Percentiles rank a stretch among this genome's conserved stretches.
Conservation (phyloP, 2,329 filamentous ascomycete species). For the Sphaceloma murrayae region DNA sequence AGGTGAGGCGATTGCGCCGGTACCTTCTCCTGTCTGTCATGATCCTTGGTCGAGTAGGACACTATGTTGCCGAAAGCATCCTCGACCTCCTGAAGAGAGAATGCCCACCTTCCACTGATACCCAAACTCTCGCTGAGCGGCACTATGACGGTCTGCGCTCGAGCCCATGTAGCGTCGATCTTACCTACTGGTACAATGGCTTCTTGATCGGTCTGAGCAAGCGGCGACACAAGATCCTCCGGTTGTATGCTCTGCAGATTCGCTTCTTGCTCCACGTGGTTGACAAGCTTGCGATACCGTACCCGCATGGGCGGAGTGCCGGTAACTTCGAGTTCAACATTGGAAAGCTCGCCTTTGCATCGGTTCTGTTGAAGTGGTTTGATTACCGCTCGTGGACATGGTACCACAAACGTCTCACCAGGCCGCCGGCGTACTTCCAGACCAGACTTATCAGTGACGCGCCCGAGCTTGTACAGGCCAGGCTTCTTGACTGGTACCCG, state of each 20-base stretch:
- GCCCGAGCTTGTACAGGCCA: conserved; percentile 75
- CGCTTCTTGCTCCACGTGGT: conserved; percentile 71
- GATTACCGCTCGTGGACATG: conserved; percentile 72
- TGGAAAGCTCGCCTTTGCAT: conserved; percentile 80
- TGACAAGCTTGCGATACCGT: conserved; percentile 81
- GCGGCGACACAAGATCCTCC: conserved; percentile 70
- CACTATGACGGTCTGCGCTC: conserved; percentile 63
- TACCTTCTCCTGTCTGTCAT: conserved; percentile 44
- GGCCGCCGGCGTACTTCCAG: conserved; percentile 57
- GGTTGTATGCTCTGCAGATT: conserved; percentile 92
- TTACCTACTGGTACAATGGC: conserved; percentile 49
- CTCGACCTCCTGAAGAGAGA: conserved; percentile 82
- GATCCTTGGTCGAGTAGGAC: conserved; percentile 61
- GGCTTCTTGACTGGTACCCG: conserved; percentile 72
- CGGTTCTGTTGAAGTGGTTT: conserved; percentile 56
- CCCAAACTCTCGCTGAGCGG: conserved; percentile 84
- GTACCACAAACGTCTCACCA: conserved; percentile 76
- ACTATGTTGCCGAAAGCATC: conserved; percentile 84
- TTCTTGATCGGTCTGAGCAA: conserved; percentile 52
- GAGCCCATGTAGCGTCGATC: conserved; percentile 72
- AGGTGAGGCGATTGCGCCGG: conserved; percentile 44
- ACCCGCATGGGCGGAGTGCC: conserved; percentile 88
- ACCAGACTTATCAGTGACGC: conserved; percentile 86
- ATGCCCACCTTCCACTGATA: conserved; percentile 71
- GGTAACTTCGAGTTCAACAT: conserved; percentile 70